These are phyloP conservation scores for Neohortaea acidophila DNA, from an alignment of 495 filamentous ascomycete species.

Conservation along the genomic window DNA sequence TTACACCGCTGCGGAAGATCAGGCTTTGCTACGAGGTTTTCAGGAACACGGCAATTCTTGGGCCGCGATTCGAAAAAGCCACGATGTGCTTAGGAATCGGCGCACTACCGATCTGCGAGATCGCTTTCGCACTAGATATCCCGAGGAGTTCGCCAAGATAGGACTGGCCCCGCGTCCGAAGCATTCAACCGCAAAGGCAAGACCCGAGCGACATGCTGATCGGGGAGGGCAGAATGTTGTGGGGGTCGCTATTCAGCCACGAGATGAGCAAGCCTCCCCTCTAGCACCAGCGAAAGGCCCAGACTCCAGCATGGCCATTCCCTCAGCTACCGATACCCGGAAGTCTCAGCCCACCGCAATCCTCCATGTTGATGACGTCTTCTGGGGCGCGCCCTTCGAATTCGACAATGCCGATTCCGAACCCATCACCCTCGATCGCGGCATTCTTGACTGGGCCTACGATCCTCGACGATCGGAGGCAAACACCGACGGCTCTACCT, in stretches of 20 bases:
- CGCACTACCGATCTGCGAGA: conserved; percentile 70
- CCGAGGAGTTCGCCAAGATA: conserved; percentile 49
- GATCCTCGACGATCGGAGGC: not conserved
- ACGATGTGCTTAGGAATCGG: conserved; percentile 47
- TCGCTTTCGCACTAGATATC: conserved; percentile 65
- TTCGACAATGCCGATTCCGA: conserved; percentile 15
- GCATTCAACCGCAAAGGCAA: conserved; percentile 11
- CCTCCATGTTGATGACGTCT: conserved; percentile 10
- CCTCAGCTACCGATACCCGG: no score
- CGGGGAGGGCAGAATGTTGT: no score
- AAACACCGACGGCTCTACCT: not conserved
- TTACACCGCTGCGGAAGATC: conserved; percentile 64
- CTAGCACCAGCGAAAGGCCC: no score
- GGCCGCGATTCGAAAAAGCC: conserved; percentile 64
- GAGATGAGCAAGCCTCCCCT: no score
- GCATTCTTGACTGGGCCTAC: conserved; percentile 23
- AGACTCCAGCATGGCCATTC: no score
- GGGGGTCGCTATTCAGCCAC: no score
- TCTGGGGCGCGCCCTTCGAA: conserved; percentile 15
- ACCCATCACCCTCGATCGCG: conserved; percentile 22
- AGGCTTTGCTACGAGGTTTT: conserved; percentile 60
- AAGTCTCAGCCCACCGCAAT: conserved; percentile 5
- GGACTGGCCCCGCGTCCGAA: conserved; percentile 16
- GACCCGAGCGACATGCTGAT: conserved; percentile 4
- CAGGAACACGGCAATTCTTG: conserved; percentile 61